Evolutionary conservation across 345 rosid species (phyloP).

Genomic region (Hibiscus trionum): DNA sequence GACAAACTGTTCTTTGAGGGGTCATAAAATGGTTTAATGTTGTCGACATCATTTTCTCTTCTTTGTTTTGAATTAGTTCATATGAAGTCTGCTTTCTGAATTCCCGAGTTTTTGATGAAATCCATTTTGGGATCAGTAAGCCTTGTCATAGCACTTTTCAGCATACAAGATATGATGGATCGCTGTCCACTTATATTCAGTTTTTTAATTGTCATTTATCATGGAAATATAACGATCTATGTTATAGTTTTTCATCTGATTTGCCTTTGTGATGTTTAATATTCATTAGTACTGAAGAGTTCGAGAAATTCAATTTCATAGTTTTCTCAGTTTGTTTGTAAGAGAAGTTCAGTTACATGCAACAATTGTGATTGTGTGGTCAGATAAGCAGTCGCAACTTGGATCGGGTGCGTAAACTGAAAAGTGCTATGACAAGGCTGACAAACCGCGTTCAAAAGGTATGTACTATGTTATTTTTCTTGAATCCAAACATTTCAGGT

Average conservation of each 20-base stretch:
- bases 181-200: neutral
- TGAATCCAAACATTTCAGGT: neutral
- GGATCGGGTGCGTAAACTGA: conserved; percentile 46
- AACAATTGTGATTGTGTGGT: neutral
- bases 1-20: neutral
- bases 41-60: neutral
- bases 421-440: conserved; percentile 55
- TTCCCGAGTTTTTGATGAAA: neutral
- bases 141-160: too few relatives aligned
- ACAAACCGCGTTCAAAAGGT: conserved; percentile 52
- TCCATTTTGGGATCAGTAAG: neutral
- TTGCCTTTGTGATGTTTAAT: neutral
- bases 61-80: neutral
- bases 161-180: neutral
- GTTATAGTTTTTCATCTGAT: neutral
- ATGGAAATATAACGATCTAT: neutral
- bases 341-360: conserved; percentile 6
- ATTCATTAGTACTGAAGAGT: neutral
- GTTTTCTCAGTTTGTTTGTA: neutral
- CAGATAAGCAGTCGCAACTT: conserved; percentile 59
- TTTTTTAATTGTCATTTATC: neutral
- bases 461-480: conserved; percentile 7
- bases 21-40: neutral
- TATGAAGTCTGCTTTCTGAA: neutral
- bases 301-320: neutral